Percentiles rank a stretch among this genome's conserved stretches.
Conservation (phyloP, 1,284 basidiomycete species). For the Austroboletus niveus region DNA sequence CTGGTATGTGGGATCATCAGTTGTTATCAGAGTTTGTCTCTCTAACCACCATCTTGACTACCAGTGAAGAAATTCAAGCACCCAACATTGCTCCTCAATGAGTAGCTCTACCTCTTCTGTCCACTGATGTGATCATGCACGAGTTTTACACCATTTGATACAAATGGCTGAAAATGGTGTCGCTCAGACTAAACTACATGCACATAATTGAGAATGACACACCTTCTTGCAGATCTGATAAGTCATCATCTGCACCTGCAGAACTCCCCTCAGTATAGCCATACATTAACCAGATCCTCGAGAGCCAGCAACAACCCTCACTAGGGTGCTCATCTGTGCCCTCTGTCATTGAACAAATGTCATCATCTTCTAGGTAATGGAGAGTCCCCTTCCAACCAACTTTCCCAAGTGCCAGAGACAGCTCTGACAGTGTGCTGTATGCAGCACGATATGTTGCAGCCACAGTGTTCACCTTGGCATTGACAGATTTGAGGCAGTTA, state of each 20-base stretch:
- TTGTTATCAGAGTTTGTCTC: neutral
- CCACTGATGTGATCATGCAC: neutral
- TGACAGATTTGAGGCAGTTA: neutral
- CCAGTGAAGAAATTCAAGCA: neutral
- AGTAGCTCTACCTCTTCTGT: neutral
- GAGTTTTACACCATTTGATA: conserved; percentile 1
- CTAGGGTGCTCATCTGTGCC: neutral
- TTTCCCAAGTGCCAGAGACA: neutral
- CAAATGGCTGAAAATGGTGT: neutral
- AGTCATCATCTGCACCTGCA: neutral
- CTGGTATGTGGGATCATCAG: neutral
- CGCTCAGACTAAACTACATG: neutral
- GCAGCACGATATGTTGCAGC: neutral
- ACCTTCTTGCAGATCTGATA: neutral
- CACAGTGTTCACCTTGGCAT: neutral
- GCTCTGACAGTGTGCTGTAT: neutral
- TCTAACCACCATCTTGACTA: neutral
- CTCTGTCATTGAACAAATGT: neutral
- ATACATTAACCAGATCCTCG: conserved; percentile 1
- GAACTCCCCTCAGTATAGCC: neutral
- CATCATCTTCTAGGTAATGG: neutral
- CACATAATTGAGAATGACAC: neutral
- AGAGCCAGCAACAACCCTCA: neutral
- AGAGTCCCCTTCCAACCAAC: neutral
- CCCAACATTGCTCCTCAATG: neutral